A percentile compares a stretch with the other conserved stretches of the same genome.
Evolutionary conservation across 306 rosid species (phyloP).

Genomic region (Leucaena leucocephala): DNA sequence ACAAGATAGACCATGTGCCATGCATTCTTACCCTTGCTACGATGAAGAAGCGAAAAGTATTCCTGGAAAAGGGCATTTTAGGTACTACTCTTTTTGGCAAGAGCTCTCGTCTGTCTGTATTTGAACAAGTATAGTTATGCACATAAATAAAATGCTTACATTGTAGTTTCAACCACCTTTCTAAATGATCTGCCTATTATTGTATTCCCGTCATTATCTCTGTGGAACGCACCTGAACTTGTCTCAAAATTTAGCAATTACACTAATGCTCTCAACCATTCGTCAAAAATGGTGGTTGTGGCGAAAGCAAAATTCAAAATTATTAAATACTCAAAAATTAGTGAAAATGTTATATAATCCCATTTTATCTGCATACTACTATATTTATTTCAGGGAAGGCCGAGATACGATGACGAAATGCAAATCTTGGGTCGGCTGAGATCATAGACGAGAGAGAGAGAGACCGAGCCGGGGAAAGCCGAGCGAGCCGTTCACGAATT

Average conservation of each 20-base stretch:
- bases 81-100: background rate
- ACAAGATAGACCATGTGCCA: too few relatives aligned
- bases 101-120: background rate
- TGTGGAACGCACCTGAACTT: background rate
- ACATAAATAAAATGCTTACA: background rate
- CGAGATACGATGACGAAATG: slow-evolving; percentile 45
- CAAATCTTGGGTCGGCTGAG: slow-evolving; percentile 38
- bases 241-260: background rate
- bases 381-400: background rate
- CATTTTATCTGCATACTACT: too few relatives aligned
- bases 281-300: background rate
- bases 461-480: background rate
- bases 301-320: accelerated
- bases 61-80: background rate
- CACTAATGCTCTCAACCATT: background rate
- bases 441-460: too few relatives aligned
- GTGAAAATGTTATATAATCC: background rate
- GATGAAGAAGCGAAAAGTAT: background rate
- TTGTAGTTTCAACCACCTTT: slow-evolving; percentile 7
- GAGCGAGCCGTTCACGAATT: slow-evolving; percentile 47
- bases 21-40: background rate
- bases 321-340: background rate
- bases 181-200: background rate
- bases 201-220: slow-evolving; percentile 10
- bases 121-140: background rate